Evolutionary conservation across 306 rosid species (phyloP).

Genomic region (Vigna reflexopilosa): DNA sequence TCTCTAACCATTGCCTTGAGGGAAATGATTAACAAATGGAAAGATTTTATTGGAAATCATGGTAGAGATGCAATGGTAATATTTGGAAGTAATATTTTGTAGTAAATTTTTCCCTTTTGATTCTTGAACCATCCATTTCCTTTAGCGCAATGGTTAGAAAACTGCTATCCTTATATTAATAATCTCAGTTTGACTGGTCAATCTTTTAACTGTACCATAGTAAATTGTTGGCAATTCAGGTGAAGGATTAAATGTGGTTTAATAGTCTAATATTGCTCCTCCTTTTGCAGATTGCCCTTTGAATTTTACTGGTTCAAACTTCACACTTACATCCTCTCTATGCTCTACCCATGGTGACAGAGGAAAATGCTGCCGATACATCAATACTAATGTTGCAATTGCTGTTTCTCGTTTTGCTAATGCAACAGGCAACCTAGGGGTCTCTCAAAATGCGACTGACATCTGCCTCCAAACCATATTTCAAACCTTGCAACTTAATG

Average conservation of each 20-base stretch:
- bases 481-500: constrained; percentile 73
- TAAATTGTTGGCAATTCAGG: constrained; percentile 22
- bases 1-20: not conserved
- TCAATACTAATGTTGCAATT: constrained; percentile 84
- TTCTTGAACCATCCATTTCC: constrained; percentile 8
- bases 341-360: constrained; percentile 73
- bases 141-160: not conserved
- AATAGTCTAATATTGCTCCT: constrained; percentile 38
- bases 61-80: not conserved
- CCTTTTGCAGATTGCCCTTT: constrained; percentile 89
- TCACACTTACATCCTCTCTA: constrained; percentile 76
- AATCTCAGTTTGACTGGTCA: constrained; percentile 20
- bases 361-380: constrained; percentile 94
- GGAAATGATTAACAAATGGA: not conserved
- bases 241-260: constrained; percentile 31
- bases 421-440: constrained; percentile 80
- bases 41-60: not conserved
- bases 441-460: constrained; percentile 64
- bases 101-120: not conserved
- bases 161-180: constrained; percentile 23
- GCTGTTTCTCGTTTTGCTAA: constrained; percentile 85
- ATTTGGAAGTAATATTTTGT: not conserved
- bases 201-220: constrained; percentile 7
- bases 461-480: constrained; percentile 73
- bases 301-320: constrained; percentile 77